These are phyloP conservation scores for Curvularia lunata DNA, from an alignment of 2,329 filamentous ascomycete genomes.

Conservation along the genomic window DNA sequence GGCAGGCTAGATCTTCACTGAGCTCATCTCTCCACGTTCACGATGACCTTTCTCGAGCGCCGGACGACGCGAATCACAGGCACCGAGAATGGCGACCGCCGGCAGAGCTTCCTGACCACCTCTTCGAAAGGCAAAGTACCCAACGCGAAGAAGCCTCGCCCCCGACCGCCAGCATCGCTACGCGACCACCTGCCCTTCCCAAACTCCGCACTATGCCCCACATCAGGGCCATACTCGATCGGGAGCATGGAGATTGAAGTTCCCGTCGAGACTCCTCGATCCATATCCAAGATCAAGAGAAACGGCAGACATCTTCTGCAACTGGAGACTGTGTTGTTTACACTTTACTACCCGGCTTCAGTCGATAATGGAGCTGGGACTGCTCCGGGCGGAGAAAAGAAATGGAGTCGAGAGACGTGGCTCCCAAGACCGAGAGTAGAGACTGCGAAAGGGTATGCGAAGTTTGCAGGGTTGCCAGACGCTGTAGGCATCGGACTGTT, in stretches of 20 bases:
- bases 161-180: constrained; percentile 55
- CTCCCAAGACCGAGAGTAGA: constrained; percentile 63
- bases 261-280: constrained; percentile 55
- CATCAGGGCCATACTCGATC: constrained; percentile 60
- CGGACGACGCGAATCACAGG: constrained; percentile 41
- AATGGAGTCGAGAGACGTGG: constrained; percentile 65
- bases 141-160: constrained; percentile 56
- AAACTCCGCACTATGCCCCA: constrained; percentile 55
- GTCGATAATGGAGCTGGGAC: constrained; percentile 50
- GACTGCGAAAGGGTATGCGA: constrained; percentile 67
- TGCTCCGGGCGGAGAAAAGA: constrained; percentile 50
- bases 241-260: constrained; percentile 62
- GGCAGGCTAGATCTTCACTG: constrained; percentile 4
- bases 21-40: constrained; percentile 1
- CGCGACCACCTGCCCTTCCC: constrained; percentile 57
- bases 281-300: constrained; percentile 60
- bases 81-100: constrained; percentile 24
- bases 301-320: constrained; percentile 57
- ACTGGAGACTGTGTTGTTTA: constrained; percentile 67
- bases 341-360: constrained; percentile 69
- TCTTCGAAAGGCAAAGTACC: constrained; percentile 44
- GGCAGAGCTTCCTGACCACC: constrained; percentile 24
- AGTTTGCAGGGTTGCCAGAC: constrained; percentile 61
- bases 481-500: constrained; percentile 60
- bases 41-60: constrained; percentile 38